Base-by-base conservation (phyloP, 2,329 filamentous ascomycete species). In the Aspergillus latus region DNA sequence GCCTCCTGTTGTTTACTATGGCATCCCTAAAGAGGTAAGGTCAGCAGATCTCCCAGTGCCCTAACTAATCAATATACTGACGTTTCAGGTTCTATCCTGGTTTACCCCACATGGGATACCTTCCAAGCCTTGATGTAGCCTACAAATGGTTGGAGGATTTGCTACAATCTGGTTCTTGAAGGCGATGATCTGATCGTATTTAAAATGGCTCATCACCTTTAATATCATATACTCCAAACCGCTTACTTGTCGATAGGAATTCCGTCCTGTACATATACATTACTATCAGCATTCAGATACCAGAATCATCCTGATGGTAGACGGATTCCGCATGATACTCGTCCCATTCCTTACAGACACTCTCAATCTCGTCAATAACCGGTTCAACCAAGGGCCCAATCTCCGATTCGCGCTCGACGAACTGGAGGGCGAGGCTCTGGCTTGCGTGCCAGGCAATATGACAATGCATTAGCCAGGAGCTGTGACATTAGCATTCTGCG, bases 91-190 rank as follows among this genome's bases (percentile, higher is more conserved):
- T 88, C 72, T 86, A 87, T 59, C 73, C 80, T 0, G 81, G 82
- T 0, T 74, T 83, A 32, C 67, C 86, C 60, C 86, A 88, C 64
- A 88, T 88, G 86, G 86, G 86, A 10, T 88, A 88, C 66, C 86
- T 86, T 0, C 62, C 73, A 43, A 75, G 70, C 45, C 66, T 76
- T 50, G 67, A 67, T 6, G 68, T 73, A 26, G 69, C 73, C 11
- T 71, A 75, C 55, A 69, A 68, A 53, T 76, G 71, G 70, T 59
- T 76, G 51, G 72, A 76, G 54, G 21, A 21, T 21, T 21, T 21
- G 21, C 21, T 21, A 21, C 21, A 21, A 21, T 21, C 21, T 21
- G 21, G 21, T 21, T 26, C 46, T 70, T 7, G 62, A 55, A 2
- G 10, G 30, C 7, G 6, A 40, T 15, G 21, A 21, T 21, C 21